Evolutionary conservation across 2,329 filamentous ascomycete species (phyloP).

Genomic region (Albifimbria verrucaria): DNA sequence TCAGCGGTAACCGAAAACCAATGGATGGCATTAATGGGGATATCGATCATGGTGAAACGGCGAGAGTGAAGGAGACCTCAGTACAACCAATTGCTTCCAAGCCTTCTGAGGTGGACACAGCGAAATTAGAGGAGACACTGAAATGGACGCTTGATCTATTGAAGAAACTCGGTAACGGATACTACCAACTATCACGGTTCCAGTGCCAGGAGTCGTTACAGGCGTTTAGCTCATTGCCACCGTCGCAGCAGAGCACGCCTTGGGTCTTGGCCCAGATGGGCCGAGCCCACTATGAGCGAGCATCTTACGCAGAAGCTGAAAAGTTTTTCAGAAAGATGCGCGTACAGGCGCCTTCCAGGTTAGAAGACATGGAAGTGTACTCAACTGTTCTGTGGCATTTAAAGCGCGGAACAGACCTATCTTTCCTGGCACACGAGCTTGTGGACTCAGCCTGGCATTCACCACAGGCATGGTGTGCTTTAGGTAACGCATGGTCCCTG

Average conservation of each 20-base stretch:
- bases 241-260: slow-evolving; percentile 79
- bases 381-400: slow-evolving; percentile 99
- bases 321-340: slow-evolving; percentile 80
- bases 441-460: slow-evolving; percentile 84
- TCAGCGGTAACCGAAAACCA: slow-evolving; percentile 86
- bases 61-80: slow-evolving; percentile 40
- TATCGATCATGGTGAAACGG: slow-evolving; percentile 62
- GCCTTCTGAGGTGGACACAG: slow-evolving; percentile 47
- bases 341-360: slow-evolving; percentile 72
- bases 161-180: slow-evolving; percentile 76
- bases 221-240: slow-evolving; percentile 67
- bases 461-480: slow-evolving; percentile 91
- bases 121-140: slow-evolving; percentile 72
- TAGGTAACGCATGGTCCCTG: slow-evolving; percentile 93
- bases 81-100: slow-evolving; percentile 35
- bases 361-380: slow-evolving; percentile 97
- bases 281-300: slow-evolving; percentile 86
- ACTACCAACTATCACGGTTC: slow-evolving; percentile 74
- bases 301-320: slow-evolving; percentile 81
- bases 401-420: slow-evolving; percentile 86
- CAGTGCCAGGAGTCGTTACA: slow-evolving; percentile 75
- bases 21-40: slow-evolving; percentile 65
- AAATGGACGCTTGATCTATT: slow-evolving; percentile 76
- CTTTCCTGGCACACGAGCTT: slow-evolving; percentile 87
- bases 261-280: slow-evolving; percentile 93